Percentiles rank a stretch among this genome's conserved stretches.
These are phyloP conservation scores for Yarrowia deformans DNA, from an alignment of 805 yeast species.

Conservation along the genomic window DNA sequence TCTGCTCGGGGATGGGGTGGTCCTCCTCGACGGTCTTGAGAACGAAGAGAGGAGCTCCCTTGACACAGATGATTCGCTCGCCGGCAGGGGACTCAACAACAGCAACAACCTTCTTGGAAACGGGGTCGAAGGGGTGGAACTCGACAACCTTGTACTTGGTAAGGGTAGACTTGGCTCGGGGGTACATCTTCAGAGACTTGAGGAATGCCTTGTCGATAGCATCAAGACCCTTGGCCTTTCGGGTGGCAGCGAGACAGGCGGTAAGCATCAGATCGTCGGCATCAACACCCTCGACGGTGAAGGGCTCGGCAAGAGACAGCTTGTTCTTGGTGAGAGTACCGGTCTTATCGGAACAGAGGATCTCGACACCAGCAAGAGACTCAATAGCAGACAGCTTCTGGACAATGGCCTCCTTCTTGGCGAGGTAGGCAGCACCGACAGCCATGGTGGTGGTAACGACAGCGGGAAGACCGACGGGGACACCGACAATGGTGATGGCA, in stretches of 20 bases:
- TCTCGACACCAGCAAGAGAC: constrained; percentile 97
- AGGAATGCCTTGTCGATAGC: constrained; percentile 97
- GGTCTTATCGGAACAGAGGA: constrained; percentile 96
- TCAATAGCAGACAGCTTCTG: constrained; percentile 96
- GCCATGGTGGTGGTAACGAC: constrained; percentile 99
- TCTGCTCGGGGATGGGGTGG: constrained; percentile 93
- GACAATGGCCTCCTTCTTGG: constrained; percentile 96
- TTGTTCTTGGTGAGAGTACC: constrained; percentile 98
- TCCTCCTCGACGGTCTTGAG: constrained; percentile 96
- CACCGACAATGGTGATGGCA: constrained; percentile 97
- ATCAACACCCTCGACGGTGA: constrained; percentile 97
- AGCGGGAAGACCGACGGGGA: constrained; percentile 98
- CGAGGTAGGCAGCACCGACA: constrained; percentile 98
- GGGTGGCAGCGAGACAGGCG: constrained; percentile 96
- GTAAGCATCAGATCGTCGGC: constrained; percentile 96
- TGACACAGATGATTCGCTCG: constrained; percentile 92
- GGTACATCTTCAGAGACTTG: constrained; percentile 85
- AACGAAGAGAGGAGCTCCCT: constrained; percentile 98
- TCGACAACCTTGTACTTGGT: constrained; percentile 93
- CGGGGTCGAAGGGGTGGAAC: constrained; percentile 98
- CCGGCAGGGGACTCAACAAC: constrained; percentile 95
- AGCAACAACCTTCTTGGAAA: constrained; percentile 94
- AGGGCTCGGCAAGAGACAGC: constrained; percentile 94
- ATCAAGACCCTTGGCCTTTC: constrained; percentile 98
- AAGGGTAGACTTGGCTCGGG: constrained; percentile 91